Evolutionary conservation across 495 filamentous ascomycete species (phyloP).

Genomic region (Mytilinidion resinicola): DNA sequence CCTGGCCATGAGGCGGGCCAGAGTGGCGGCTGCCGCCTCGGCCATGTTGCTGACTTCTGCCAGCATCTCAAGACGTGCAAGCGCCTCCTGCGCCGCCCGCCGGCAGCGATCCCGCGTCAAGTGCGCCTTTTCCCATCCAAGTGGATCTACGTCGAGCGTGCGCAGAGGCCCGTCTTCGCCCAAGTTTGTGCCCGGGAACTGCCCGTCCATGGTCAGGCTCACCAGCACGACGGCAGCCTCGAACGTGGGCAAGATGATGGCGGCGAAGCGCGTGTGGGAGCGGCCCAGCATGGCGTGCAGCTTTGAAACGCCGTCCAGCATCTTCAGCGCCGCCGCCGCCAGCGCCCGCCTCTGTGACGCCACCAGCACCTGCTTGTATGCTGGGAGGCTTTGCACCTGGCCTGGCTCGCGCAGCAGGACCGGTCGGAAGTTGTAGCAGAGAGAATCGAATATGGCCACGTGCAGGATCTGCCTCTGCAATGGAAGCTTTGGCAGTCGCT

Average conservation of each 20-base stretch:
- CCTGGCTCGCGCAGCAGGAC: constrained; percentile 8
- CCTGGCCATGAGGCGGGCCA: background rate
- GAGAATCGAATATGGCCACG: constrained; percentile 29
- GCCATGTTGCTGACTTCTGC: constrained; percentile 8
- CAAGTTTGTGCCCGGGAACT: background rate
- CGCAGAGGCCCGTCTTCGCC: background rate
- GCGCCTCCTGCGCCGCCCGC: background rate
- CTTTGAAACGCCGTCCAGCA: constrained; percentile 12
- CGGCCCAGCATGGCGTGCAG: constrained; percentile 24
- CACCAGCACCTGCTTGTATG: constrained; percentile 11
- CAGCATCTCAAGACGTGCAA: constrained; percentile 3
- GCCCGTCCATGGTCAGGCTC: background rate
- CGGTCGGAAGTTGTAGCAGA: constrained; percentile 30
- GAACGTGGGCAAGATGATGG: constrained; percentile 27
- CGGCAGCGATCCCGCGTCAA: constrained; percentile 1
- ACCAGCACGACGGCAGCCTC: constrained; percentile 19
- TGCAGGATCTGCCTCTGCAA: constrained; percentile 29
- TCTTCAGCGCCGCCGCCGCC: constrained; percentile 12
- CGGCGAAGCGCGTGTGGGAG: constrained; percentile 19
- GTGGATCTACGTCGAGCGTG: background rate
- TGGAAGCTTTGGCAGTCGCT: constrained; percentile 17
- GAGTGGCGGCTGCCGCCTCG: background rate
- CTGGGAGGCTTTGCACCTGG: constrained; percentile 9
- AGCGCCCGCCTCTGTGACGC: constrained; percentile 20
- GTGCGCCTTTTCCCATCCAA: background rate